phyloP scores from a whole-genome alignment of 1,284 basidiomycete genomes.

The Farysia itapuensis region DNA sequence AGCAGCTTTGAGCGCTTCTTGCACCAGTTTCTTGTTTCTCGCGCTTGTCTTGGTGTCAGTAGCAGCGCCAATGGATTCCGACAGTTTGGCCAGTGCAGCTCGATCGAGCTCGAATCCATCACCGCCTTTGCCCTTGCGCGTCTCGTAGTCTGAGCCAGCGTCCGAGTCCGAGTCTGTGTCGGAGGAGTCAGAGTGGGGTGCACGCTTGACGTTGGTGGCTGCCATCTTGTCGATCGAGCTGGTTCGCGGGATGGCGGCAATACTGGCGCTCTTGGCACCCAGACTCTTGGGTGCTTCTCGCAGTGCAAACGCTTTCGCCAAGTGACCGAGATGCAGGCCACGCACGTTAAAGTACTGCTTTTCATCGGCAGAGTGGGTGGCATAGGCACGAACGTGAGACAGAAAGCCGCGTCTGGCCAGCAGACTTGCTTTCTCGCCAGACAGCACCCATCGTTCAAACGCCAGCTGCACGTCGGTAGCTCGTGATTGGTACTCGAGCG shows the following conservation, averaged over 20 bases:
- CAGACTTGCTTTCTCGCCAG: constrained; percentile 72
- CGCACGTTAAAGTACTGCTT: constrained; percentile 95
- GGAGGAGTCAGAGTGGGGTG: background rate
- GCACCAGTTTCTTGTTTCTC: background rate
- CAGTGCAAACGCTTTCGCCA: constrained; percentile 93
- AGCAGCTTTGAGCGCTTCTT: constrained; percentile 2
- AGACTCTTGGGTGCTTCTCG: constrained; percentile 84
- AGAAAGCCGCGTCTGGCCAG: constrained; percentile 83
- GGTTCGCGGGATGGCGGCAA: constrained; percentile 5
- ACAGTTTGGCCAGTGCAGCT: constrained; percentile 8
- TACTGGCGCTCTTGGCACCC: constrained; percentile 15
- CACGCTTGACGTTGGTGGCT: constrained; percentile 3
- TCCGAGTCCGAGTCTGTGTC: constrained; percentile 5
- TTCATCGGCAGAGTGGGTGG: constrained; percentile 92
- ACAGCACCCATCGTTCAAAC: constrained; percentile 91
- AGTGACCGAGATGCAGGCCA: constrained; percentile 88
- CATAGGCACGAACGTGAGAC: constrained; percentile 93
- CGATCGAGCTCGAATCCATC: constrained; percentile 16
- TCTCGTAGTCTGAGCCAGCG: constrained; percentile 26
- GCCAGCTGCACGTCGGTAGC: constrained; percentile 95
- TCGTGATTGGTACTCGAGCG: constrained; percentile 76
- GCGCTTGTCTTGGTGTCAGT: background rate
- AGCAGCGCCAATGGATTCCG: constrained; percentile 16
- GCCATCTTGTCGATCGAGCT: constrained; percentile 2
- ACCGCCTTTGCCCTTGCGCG: background rate